Base-by-base conservation (phyloP, 169 alveolate species). In the Plasmodium relictum region DNA sequence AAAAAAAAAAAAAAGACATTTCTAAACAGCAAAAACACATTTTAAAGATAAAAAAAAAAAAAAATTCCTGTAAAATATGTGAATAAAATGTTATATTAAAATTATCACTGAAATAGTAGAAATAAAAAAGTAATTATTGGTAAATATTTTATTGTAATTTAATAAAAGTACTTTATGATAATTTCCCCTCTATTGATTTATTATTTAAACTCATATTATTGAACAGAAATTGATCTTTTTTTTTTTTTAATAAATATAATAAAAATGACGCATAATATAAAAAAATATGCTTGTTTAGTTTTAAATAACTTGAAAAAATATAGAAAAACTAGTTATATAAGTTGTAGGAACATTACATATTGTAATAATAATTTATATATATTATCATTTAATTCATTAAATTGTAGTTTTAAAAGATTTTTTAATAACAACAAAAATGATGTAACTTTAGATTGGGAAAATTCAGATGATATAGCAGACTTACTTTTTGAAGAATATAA, bases 401-500 rank as follows among this genome's bases (percentile, higher is more conserved):
- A 63, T 14, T 50, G 2, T 22, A 48, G 26, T 52, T 50, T 26
- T 39, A 78, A 52, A 59, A 78, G 89, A 41, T 61, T 65, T 39
- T 59, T 78, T 16, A 78, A 31, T 52, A 54, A 59, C 65, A 70
- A 63, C 22, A 54, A 52, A 39, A 78, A 63, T 78, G 80, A 78
- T 26, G 12, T 65, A 26, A 26, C 80, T 16, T 44, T 78, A 52
- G 76, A 78, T 39, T 78, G 89, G 89, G 89, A 78, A 26, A 16
- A 78, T 44, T 54, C 80, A 52, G 89, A 78, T 6, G 89, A 78
- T 41, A 78, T 78, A 48, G 69, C 72, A 8, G 89, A 78, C 18
- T 48, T 78, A 44, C 89, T 78, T 39, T 78, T 65, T 66, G 89
- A 78, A 16, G 89, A 78, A 78, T 78, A 78, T 14, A 65, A 66